Percentiles rank a stretch among this genome's conserved stretches.
Conservation (phyloP, 2,329 filamentous ascomycete genomes). For the Ceratocystis albifundus region DNA sequence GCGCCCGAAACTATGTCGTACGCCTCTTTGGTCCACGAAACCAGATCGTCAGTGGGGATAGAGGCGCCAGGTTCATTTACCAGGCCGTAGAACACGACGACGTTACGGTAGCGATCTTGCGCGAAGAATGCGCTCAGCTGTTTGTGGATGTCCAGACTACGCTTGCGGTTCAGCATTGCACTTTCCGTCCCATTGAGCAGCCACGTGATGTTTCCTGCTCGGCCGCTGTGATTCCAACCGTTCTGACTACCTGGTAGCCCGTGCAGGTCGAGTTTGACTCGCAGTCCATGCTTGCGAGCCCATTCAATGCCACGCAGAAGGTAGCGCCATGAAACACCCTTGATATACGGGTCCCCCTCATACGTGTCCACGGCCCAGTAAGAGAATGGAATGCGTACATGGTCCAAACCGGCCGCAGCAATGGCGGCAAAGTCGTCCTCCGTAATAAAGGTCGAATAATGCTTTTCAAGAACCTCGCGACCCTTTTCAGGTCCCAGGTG, state of each 20-base stretch:
- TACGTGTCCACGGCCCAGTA: slow-evolving; percentile 48
- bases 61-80: slow-evolving; percentile 56
- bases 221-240: slow-evolving; percentile 52
- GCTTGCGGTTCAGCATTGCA: slow-evolving; percentile 32
- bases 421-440: slow-evolving; percentile 46
- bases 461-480: slow-evolving; percentile 35
- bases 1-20: slow-evolving; percentile 47
- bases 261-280: slow-evolving; percentile 50
- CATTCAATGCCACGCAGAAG: slow-evolving; percentile 46
- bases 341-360: slow-evolving; percentile 39
- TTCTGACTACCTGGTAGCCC: slow-evolving; percentile 47
- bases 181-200: slow-evolving; percentile 25
- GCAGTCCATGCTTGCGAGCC: slow-evolving; percentile 41
- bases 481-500: slow-evolving; percentile 36
- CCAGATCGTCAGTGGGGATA: slow-evolving; percentile 42
- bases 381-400: slow-evolving; percentile 47
- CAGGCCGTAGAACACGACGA: slow-evolving; percentile 56
- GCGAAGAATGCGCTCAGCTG: slow-evolving; percentile 27
- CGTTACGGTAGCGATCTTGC: slow-evolving; percentile 34
- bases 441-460: slow-evolving; percentile 41
- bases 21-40: slow-evolving; percentile 48
- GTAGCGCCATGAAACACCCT: slow-evolving; percentile 31
- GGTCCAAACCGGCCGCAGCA: slow-evolving; percentile 44
- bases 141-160: slow-evolving; percentile 47
- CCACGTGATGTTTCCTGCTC: slow-evolving; percentile 32